Base-by-base conservation (phyloP, 495 filamentous ascomycete species). In the Neurospora tetrasperma region DNA sequence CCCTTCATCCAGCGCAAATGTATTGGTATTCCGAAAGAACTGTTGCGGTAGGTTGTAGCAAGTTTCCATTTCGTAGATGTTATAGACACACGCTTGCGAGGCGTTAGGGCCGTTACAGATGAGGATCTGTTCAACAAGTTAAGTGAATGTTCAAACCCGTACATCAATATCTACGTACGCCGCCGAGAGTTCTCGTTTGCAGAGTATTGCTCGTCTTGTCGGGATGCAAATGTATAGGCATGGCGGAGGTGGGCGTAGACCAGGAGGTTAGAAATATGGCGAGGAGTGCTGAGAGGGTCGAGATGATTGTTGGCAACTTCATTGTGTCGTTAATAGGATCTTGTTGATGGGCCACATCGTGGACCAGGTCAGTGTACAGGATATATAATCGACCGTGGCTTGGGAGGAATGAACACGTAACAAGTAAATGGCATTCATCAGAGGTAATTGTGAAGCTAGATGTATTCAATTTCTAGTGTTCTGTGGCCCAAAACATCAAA, bases 71-170 rank as follows among this genome's bases (percentile, higher is more conserved):
- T 78, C 40, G 73, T 82, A 83, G 62, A 79, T 74, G 70, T 75
- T 71, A 48, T 83, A 80, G 69, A 76, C 75, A 74, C 82, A 85
- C 18, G 71, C 14, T 46, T 82, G 83, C 14, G 79, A 82, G 48
- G 79, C 81, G 74, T 84, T 81, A 75, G 83, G 75, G 35, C 81
- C 82, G 59, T 78, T 79, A 78, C 83, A 84, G 42, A 84, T 77
- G 62, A 83, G 78, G 69, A 85, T 68, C 43, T 43, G 42, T 31
- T 23, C 23, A 23, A 23, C 23, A 23, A 31, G 27, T 31, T 31
- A 31, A 3, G 27, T 31, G 2, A 31, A 31, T 31, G 27, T 31
- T 0, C 27, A 31, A 31, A 31, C 27, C 27, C 27, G 27, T 31
- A 31, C 27, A 31, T 42, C 12, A 14, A 42, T 2, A 43, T 43